These are phyloP conservation scores for Panicum miliaceum DNA, from an alignment of 176 grass and related monocot species.

Conservation along the genomic window DNA sequence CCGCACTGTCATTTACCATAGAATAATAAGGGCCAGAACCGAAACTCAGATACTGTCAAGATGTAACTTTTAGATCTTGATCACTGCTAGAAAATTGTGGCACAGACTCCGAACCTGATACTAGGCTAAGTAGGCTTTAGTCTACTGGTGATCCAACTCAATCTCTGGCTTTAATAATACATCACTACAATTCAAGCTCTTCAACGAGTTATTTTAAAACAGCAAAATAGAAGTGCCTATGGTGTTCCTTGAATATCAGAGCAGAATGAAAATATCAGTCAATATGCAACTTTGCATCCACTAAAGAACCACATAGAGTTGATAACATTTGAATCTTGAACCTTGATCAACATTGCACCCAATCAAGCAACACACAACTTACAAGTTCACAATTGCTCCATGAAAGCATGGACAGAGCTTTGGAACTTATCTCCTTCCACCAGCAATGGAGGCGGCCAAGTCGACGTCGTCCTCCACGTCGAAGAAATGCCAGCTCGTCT, in stretches of 20 bases:
- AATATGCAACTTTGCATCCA: background rate
- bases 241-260: background rate
- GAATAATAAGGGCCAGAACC: background rate
- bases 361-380: conserved; percentile 12
- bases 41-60: background rate
- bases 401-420: conserved; percentile 5
- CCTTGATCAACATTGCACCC: conserved; percentile 1
- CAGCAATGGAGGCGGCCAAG: conserved; percentile 26
- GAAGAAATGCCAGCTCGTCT: conserved; percentile 98
- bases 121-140: background rate
- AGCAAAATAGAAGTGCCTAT: background rate
- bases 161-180: background rate
- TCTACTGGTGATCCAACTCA: background rate
- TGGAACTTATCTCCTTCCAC: conserved; percentile 36
- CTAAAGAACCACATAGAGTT: background rate
- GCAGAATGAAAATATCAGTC: background rate
- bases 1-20: background rate
- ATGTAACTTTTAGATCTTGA: background rate
- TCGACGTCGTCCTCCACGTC: conserved; percentile 41
- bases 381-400: conserved; percentile 6
- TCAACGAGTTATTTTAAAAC: background rate
- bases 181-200: conserved; percentile 10
- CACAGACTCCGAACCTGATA: background rate
- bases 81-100: background rate
- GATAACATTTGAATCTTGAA: background rate